Evolutionary conservation across 2,329 filamentous ascomycete species (phyloP).

Genomic region (Arthrobotrys entomopaga): DNA sequence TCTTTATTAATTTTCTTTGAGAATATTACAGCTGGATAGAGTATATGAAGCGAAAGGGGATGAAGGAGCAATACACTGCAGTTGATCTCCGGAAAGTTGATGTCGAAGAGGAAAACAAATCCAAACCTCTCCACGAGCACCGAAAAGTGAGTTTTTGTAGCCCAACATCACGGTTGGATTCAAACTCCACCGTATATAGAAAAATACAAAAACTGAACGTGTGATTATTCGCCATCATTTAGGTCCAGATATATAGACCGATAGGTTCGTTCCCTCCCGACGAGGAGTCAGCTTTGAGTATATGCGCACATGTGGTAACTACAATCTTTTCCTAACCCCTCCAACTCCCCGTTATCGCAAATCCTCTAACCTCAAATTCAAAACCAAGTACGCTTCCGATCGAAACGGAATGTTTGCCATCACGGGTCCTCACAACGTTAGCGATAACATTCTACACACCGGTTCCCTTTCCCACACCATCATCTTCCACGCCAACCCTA

Average conservation of each 20-base stretch:
- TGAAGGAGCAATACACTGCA: slow-evolving; percentile 17
- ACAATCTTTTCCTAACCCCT: neutral
- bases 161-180: too few relatives aligned
- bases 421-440: slow-evolving; percentile 43
- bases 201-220: neutral
- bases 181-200: too few relatives aligned
- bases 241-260: slow-evolving; percentile 54
- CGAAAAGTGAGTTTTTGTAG: slow-evolving; percentile 24
- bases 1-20: slow-evolving; percentile 1
- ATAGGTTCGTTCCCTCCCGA: slow-evolving; percentile 35
- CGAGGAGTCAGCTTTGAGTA: slow-evolving; percentile 36
- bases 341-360: neutral
- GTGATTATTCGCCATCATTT: neutral
- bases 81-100: slow-evolving; percentile 51
- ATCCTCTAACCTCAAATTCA: slow-evolving; percentile 1
- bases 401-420: slow-evolving; percentile 52
- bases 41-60: slow-evolving; percentile 29
- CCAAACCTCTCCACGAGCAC: slow-evolving; percentile 41
- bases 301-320: slow-evolving; percentile 53
- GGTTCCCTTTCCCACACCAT: slow-evolving; percentile 52
- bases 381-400: slow-evolving; percentile 45
- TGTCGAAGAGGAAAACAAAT: slow-evolving; percentile 42
- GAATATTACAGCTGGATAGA: slow-evolving; percentile 41
- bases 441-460: slow-evolving; percentile 48
- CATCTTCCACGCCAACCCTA: slow-evolving; percentile 49